phyloP scores from a whole-genome alignment of 2,329 filamentous ascomycete genomes.

The Leptosphaerulina australis region DNA sequence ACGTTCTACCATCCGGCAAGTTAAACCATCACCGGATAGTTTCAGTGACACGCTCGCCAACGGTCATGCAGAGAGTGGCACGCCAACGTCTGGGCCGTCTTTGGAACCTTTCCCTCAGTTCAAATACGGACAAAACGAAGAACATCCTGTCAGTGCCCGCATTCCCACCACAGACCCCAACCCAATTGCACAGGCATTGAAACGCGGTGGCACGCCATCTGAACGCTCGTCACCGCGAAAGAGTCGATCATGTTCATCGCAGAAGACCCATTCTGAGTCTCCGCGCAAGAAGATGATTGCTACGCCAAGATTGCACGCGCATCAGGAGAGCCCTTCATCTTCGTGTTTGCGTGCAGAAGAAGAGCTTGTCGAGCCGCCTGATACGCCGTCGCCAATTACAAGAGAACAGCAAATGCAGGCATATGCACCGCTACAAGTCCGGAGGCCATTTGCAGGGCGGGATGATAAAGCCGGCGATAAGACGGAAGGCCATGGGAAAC shows the following conservation, averaged over 20 bases:
- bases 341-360: not conserved
- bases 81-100: not conserved
- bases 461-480: not conserved
- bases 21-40: constrained; percentile 36
- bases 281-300: not conserved
- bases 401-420: constrained; percentile 22
- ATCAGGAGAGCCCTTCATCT: constrained; percentile 7
- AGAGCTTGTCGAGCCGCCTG: constrained; percentile 15
- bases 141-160: not conserved
- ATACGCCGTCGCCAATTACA: constrained; percentile 31
- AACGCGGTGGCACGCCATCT: constrained; percentile 11
- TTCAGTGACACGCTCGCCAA: constrained; percentile 12
- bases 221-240: constrained; percentile 14
- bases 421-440: constrained; percentile 22
- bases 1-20: constrained; percentile 37
- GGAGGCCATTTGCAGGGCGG: not conserved
- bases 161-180: constrained; percentile 5
- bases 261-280: not conserved
- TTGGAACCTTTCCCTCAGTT: constrained; percentile 13
- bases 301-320: constrained; percentile 5
- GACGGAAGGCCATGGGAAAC: not conserved
- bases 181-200: not conserved
- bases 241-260: constrained; percentile 2
- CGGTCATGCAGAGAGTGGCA: constrained; percentile 9
- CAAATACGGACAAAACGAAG: not conserved